These are phyloP conservation scores for Boletus patriciae DNA, from an alignment of 768 basidiomycete species.

Conservation along the genomic window DNA sequence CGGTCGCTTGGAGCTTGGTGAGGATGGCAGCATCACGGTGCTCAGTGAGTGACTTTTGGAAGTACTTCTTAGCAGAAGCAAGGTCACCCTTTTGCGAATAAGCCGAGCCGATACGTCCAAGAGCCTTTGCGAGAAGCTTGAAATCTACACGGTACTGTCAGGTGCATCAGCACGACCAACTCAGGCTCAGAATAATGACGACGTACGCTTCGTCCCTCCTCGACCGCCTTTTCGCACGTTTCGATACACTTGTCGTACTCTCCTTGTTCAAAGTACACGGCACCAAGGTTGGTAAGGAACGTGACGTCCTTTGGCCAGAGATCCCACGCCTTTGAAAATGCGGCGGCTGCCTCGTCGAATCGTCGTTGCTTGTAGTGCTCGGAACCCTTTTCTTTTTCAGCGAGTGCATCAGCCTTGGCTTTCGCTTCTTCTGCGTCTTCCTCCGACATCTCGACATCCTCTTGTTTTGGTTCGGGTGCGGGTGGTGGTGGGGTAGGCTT, in stretches of 20 bases:
- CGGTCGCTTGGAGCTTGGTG: slow-evolving; percentile 82
- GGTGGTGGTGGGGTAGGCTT: slow-evolving; percentile 42
- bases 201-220: slow-evolving; percentile 81
- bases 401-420: slow-evolving; percentile 75
- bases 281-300: slow-evolving; percentile 87
- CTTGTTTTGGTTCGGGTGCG: slow-evolving; percentile 42
- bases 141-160: slow-evolving; percentile 82
- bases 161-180: background rate
- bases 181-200: background rate
- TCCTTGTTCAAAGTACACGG: slow-evolving; percentile 91
- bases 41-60: slow-evolving; percentile 90
- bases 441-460: slow-evolving; percentile 67
- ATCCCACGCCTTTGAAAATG: slow-evolving; percentile 91
- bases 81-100: slow-evolving; percentile 81
- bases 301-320: slow-evolving; percentile 90
- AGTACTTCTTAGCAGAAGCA: slow-evolving; percentile 81
- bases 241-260: slow-evolving; percentile 91
- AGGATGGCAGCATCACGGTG: slow-evolving; percentile 94
- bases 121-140: slow-evolving; percentile 93
- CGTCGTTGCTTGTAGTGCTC: slow-evolving; percentile 85
- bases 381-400: slow-evolving; percentile 74
- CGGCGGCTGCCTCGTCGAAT: slow-evolving; percentile 71
- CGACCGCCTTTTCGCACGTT: slow-evolving; percentile 93
- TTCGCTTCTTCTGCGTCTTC: slow-evolving; percentile 69
- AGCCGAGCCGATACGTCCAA: slow-evolving; percentile 84